Evolutionary conservation across 1,284 basidiomycete species (phyloP), one percentile per base, ranked within the genome.

Genomic region (Neotropicomus parvogracilis): DNA sequence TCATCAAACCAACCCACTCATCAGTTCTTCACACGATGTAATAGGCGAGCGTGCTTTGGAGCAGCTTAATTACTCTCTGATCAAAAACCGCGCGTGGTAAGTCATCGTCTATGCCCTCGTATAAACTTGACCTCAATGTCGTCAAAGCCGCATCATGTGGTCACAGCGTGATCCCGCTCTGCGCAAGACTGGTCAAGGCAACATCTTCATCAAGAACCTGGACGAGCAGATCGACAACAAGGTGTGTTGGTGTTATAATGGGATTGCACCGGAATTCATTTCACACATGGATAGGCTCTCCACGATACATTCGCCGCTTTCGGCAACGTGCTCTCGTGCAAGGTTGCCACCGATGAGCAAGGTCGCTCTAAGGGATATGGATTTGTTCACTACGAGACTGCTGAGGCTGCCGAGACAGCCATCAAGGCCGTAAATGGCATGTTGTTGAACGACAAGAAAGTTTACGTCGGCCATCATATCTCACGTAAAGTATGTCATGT

Each of bases 191-290:
- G 95, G 95, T 58, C 94, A 97, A 76, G 97, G 97, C 72, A 99
- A 99, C 75, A 95, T 99, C 68, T 99, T 99, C 77, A 99, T 99
- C 79, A 99, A 99, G 80, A 99, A 99, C 77, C 77, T 99, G 59
- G 97, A 99, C 70, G 92, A 97, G 72, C 80, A 81, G 55, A 99
- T 99, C 62, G 97, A 99, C 77, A 99, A 99, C 83, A 99, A 99
- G 85, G 88, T 88, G 64, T 39, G 31, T 10, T 17, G 24, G 16
- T 34, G 6, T 33, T 24, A 20, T 9, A 11, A 39, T 20, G 17
- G 2, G 14, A 42, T 38, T 17, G 28, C n/a, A 16, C 46, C 32
- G 6, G 29, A 44, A 35, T 40, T 26, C 31, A 28, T 50, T 26
- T 53, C 41, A 44, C 41, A 44, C 36, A 2, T 20, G 33, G 40